Conservation (phyloP, 345 rosid species). For the Adansonia digitata region DNA sequence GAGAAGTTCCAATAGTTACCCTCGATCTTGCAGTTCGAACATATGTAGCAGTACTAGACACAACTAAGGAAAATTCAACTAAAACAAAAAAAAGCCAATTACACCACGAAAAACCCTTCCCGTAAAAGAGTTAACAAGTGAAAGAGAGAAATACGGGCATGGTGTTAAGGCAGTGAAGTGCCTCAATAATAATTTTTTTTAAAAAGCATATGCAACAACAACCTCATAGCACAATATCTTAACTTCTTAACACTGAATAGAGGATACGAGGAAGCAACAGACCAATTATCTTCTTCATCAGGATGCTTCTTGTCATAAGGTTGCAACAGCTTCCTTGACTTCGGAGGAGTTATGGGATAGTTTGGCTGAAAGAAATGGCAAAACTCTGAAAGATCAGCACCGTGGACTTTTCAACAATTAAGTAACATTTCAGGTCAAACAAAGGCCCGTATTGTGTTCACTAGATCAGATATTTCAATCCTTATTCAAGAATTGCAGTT, state of each 20-base stretch:
- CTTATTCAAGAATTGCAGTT: conserved; percentile 10
- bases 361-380: conserved; percentile 39
- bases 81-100: not conserved
- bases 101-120: not conserved
- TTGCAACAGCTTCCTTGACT: conserved; percentile 48
- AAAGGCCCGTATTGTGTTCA: not conserved
- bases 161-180: not conserved
- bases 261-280: conserved; percentile 94
- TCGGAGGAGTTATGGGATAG: conserved; percentile 40
- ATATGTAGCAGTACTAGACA: conserved; percentile 58
- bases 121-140: not conserved
- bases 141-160: not conserved
- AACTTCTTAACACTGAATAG: not conserved
- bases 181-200: not conserved
- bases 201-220: not conserved
- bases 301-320: conserved; percentile 52
- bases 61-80: conserved; percentile 49
- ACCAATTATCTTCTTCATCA: conserved; percentile 81
- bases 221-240: not conserved
- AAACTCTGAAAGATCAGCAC: conserved; percentile 12
- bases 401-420: not conserved
- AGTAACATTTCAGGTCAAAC: not conserved
- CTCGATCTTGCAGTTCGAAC: conserved; percentile 52
- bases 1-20: conserved; percentile 79
- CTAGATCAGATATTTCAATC: not conserved